Conservation (phyloP, 1,284 basidiomycete genomes). For the Xerocomus subilludens region DNA sequence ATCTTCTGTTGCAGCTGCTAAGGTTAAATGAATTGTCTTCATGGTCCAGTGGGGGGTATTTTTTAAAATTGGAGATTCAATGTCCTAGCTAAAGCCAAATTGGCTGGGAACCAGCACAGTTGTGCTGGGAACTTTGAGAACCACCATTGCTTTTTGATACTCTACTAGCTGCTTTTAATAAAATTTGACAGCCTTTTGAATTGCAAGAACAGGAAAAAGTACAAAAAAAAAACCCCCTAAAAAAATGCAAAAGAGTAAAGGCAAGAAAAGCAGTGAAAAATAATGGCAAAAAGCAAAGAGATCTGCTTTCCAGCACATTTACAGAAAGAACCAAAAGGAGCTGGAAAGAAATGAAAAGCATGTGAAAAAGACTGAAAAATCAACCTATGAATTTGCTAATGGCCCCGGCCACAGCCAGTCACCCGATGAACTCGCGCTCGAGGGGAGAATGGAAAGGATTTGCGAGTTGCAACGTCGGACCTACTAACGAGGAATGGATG, state of each 20-base stretch:
- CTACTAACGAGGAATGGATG: too few species aligned
- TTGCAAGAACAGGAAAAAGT: neutral
- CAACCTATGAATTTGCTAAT: neutral
- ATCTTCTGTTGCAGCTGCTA: too few species aligned
- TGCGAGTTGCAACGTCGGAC: too few species aligned
- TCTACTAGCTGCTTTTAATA: neutral
- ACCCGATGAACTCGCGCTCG: too few species aligned
- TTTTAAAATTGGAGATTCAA: too few species aligned
- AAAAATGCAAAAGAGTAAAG: neutral
- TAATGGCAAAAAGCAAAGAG: neutral
- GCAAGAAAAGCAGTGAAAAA: neutral
- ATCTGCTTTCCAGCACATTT: neutral
- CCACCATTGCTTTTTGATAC: neutral
- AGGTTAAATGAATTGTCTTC: too few species aligned
- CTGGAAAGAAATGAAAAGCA: neutral
- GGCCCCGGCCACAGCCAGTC: too few species aligned
- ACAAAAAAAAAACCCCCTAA: neutral
- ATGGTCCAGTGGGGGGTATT: too few species aligned
- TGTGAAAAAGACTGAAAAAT: neutral
- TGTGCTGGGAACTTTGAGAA: too few species aligned
- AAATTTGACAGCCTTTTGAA: neutral
- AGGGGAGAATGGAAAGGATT: too few species aligned
- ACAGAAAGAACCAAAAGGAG: neutral
- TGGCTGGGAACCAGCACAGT: too few species aligned
- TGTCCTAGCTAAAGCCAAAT: too few species aligned